Base-by-base conservation (phyloP, 768 basidiomycete genomes). In the Russula griseocarnosa region DNA sequence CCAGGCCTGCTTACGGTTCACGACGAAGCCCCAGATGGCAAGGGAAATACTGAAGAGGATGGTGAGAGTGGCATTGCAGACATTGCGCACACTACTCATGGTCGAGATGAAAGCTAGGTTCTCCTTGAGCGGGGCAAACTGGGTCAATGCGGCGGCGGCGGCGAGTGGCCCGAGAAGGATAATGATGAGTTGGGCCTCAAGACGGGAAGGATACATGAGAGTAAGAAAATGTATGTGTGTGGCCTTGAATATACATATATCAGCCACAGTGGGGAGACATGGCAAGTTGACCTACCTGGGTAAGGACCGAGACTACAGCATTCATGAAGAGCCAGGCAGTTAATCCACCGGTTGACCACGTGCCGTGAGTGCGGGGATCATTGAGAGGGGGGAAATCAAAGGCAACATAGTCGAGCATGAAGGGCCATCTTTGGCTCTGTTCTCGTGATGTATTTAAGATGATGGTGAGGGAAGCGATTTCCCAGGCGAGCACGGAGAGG, bases 201-300 rank as follows among this genome's bases (percentile, higher is more conserved):
- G 82, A 28, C 82, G 78, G 24, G 96, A 98, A 8, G 97, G 97
- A 73, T 92, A 99, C 11, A 99, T 80, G 13, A 98, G 81, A 8
- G 97, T 96, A 59, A 99, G 80, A 74, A 98, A 98, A 74, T 98
- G 97, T 55, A 99, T 97, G 73, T 98, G 95, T 0, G 97, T 96
- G 55, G 94, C 89, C 93, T 98, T 71, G 49, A 46, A 53, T 26
- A 32, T 42, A 5, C n/a, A 62, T 4, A 34, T 10, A 30, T 55
- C 14, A 38, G 16, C 14, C 38, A 57, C 50, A 36, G 34, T 60
- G 46, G 32, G 10, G 28, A 49, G 49, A 11, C 55, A 38, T 40
- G 18, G 32, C 13, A 22, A 57, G 51, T 38, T 11, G 38, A 76
- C 83, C 61, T 63, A 92, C 95, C 82, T 97, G 94, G 20, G 93